A percentile compares a stretch with the other conserved stretches of the same genome.
Evolutionary conservation across 2,329 filamentous ascomycete genomes (phyloP).

Genomic region (Pseudogymnoascus pannorum): DNA sequence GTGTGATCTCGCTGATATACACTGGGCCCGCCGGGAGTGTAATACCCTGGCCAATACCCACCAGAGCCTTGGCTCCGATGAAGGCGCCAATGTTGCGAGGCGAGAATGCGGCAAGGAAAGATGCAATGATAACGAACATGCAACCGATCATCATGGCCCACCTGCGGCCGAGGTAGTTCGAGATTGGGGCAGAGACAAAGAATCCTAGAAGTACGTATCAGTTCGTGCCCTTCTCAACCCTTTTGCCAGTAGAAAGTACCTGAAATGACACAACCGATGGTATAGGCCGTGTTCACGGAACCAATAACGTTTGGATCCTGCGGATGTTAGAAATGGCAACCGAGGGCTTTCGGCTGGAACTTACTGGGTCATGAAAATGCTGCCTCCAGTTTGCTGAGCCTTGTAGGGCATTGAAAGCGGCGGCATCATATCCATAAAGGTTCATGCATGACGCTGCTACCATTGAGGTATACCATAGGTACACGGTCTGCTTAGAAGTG

Average conservation of each 20-base stretch:
- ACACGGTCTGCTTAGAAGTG: slow-evolving; percentile 2
- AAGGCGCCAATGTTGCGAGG: slow-evolving; percentile 43
- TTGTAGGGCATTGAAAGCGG: slow-evolving; percentile 1
- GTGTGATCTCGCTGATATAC: slow-evolving; percentile 47
- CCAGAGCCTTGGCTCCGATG: slow-evolving; percentile 44
- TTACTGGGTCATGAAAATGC: neutral
- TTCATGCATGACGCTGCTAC: slow-evolving; percentile 4
- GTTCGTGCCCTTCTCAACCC: neutral
- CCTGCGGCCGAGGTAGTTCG: neutral
- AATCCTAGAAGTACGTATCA: slow-evolving; percentile 1
- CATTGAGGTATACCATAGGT: slow-evolving; percentile 7
- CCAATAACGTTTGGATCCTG: slow-evolving; percentile 4
- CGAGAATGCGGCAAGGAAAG: slow-evolving; percentile 46
- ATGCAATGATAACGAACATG: slow-evolving; percentile 44
- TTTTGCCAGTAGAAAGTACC: neutral
- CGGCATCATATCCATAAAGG: slow-evolving; percentile 1
- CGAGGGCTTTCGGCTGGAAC: neutral
- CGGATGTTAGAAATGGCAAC: neutral
- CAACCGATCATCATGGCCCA: slow-evolving; percentile 41
- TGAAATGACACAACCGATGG: neutral
- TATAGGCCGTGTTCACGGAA: slow-evolving; percentile 5
- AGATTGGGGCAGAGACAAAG: neutral
- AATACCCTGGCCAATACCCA: slow-evolving; percentile 48
- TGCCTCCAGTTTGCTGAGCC: slow-evolving; percentile 5
- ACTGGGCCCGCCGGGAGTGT: slow-evolving; percentile 45